A percentile compares a stretch with the other conserved stretches of the same genome.
Conservation (phyloP, 768 basidiomycete genomes). For the Mycena kentingensis region DNA sequence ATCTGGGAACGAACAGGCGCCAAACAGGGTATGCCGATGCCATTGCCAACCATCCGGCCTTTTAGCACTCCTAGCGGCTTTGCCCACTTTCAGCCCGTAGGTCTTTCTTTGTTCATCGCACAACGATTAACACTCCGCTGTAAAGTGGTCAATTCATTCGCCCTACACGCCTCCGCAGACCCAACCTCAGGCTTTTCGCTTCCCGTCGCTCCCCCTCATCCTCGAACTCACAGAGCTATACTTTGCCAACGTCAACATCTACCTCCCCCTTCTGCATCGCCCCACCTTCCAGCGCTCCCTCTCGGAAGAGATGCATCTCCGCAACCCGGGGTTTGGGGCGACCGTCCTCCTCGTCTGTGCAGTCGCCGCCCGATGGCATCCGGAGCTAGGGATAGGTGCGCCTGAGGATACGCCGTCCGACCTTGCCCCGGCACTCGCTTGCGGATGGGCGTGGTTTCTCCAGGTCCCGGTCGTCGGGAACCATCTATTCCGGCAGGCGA, state of each 20-base stretch:
- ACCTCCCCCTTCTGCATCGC: conserved; percentile 71
- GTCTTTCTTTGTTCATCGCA: no score
- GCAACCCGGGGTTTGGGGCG: conserved; percentile 55
- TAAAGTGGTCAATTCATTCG: conserved; percentile 2
- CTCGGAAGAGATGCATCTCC: conserved; percentile 48
- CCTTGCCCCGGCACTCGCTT: neutral
- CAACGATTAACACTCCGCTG: no score
- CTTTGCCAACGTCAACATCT: conserved; percentile 59
- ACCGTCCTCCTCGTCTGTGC: conserved; percentile 75
- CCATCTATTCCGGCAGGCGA: conserved; percentile 7
- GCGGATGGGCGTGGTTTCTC: conserved; percentile 15
- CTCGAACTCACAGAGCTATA: conserved; percentile 59
- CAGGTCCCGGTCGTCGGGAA: neutral
- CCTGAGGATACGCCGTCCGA: no score
- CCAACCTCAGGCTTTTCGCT: conserved; percentile 23
- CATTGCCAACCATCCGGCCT: no score
- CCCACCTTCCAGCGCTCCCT: conserved; percentile 62
- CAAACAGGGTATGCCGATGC: neutral
- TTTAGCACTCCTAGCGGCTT: no score
- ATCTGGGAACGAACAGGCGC: no score
- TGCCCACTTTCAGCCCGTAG: no score
- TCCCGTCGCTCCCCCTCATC: conserved; percentile 56
- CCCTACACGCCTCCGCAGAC: neutral
- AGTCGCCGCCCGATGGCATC: conserved; percentile 56
- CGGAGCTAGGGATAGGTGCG: conserved; percentile 55